Conservation (phyloP, 176 grass and related monocot species). For the Raddia distichophylla region DNA sequence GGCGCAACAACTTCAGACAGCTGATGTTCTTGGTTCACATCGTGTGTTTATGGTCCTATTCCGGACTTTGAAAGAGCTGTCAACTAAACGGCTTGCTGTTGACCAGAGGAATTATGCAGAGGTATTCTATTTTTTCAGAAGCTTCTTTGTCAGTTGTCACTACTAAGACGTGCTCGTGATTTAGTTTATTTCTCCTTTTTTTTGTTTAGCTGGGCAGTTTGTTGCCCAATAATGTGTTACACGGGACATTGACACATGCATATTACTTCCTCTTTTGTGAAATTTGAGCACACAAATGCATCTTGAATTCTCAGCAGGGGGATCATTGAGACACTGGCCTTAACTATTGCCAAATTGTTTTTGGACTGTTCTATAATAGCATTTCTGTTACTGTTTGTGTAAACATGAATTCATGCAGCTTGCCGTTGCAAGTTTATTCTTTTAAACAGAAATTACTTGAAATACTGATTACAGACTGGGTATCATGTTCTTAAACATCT, state of each 20-base stretch:
- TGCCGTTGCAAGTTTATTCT: constrained; percentile 3
- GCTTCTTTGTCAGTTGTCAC: constrained; percentile 5
- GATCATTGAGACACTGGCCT: constrained; percentile 27
- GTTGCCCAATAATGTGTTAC: background rate
- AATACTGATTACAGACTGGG: background rate
- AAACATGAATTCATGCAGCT: constrained; percentile 28
- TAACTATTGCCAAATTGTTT: constrained; percentile 10
- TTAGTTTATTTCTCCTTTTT: background rate
- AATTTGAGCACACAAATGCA: constrained; percentile 23
- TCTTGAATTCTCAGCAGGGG: constrained; percentile 2
- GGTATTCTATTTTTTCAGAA: constrained; percentile 58
- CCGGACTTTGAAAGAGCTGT: constrained; percentile 96
- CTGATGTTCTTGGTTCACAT: constrained; percentile 92
- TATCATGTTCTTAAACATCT: constrained; percentile 26
- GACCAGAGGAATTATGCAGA: constrained; percentile 86
- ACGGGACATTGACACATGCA: constrained; percentile 11
- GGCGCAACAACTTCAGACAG: constrained; percentile 79
- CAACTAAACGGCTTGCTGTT: constrained; percentile 85
- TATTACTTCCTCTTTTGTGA: constrained; percentile 6
- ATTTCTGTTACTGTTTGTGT: constrained; percentile 4
- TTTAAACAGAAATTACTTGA: constrained; percentile 4
- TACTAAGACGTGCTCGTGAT: constrained; percentile 18
- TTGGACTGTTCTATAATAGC: constrained; percentile 31
- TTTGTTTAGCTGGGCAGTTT: constrained; percentile 1
- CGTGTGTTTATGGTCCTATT: constrained; percentile 88